Conservation (phyloP, 2,329 filamentous ascomycete species). For the Aspergillus sp. region DNA sequence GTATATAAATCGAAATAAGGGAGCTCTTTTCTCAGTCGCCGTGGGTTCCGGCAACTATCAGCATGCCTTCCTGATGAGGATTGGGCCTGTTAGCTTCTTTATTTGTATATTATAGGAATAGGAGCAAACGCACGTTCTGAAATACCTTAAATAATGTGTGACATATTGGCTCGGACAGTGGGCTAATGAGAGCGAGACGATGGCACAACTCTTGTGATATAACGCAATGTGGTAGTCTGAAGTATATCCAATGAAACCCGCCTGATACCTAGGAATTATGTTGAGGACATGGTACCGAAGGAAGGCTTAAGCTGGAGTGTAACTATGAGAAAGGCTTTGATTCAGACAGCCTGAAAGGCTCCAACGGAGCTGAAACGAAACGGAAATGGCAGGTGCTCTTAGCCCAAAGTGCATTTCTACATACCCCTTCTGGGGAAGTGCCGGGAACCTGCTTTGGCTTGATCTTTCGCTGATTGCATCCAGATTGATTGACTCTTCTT, state of each 20-base stretch:
- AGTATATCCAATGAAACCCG: not conserved
- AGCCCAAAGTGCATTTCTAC: not conserved
- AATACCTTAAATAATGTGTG: not conserved
- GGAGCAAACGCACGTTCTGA: not conserved
- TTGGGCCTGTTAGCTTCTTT: not conserved
- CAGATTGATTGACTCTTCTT: too few relatives aligned
- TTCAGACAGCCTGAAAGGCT: not conserved
- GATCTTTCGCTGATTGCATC: too few relatives aligned
- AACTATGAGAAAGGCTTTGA: not conserved
- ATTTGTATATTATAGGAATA: not conserved
- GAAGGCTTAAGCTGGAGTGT: not conserved
- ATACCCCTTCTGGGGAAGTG: not conserved
- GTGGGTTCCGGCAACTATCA: not conserved
- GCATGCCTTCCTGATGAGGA: not conserved
- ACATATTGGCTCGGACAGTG: not conserved
- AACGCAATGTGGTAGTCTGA: not conserved
- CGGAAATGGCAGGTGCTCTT: slow-evolving; percentile 7
- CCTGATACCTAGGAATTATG: not conserved
- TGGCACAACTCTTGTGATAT: not conserved
- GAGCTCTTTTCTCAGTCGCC: not conserved
- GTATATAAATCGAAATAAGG: not conserved
- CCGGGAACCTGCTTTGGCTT: too few relatives aligned
- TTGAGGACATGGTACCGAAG: not conserved
- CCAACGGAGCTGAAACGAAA: not conserved
- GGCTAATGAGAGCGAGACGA: not conserved